Percentiles rank a stretch among this genome's conserved stretches.
Evolutionary conservation across 2,329 filamentous ascomycete species (phyloP).

Genomic region (Endothia cerciana): DNA sequence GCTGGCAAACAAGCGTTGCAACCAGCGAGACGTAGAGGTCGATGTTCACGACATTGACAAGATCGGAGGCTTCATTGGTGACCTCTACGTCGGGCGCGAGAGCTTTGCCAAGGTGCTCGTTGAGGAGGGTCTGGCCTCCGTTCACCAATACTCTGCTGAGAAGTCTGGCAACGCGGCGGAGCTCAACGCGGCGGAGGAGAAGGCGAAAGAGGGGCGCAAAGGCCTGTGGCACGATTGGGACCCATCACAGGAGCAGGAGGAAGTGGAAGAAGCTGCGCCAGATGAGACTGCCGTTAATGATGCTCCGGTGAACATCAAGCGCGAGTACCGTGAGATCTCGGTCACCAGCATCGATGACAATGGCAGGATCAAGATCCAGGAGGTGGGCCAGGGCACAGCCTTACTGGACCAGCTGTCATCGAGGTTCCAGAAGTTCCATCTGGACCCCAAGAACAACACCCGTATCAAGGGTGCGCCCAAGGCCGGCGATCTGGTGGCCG

Average conservation of each 20-base stretch:
- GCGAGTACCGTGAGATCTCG: slow-evolving; percentile 92
- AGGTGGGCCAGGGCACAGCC: slow-evolving; percentile 83
- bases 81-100: slow-evolving; percentile 90
- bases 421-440: slow-evolving; percentile 88
- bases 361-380: slow-evolving; percentile 86
- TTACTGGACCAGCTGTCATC: slow-evolving; percentile 87
- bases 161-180: slow-evolving; percentile 89
- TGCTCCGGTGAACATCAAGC: slow-evolving; percentile 64
- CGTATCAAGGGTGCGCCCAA: slow-evolving; percentile 78
- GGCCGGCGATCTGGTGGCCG: slow-evolving; percentile 87
- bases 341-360: slow-evolving; percentile 87
- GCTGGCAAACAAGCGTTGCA: slow-evolving; percentile 82
- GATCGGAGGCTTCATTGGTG: slow-evolving; percentile 95
- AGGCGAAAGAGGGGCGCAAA: slow-evolving; percentile 86
- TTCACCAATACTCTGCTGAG: slow-evolving; percentile 94
- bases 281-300: slow-evolving; percentile 56
- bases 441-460: slow-evolving; percentile 79
- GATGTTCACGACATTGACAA: slow-evolving; percentile 96
- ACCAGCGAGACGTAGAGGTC: slow-evolving; percentile 94
- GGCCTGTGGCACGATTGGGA: slow-evolving; percentile 95
- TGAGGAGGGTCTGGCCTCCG: slow-evolving; percentile 89
- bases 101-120: slow-evolving; percentile 93
- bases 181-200: slow-evolving; percentile 83
- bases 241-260: slow-evolving; percentile 77
- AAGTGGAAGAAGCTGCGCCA: slow-evolving; percentile 54